Conservation (phyloP, 78 protist species). For the Tieghemostelium lacteum region DNA sequence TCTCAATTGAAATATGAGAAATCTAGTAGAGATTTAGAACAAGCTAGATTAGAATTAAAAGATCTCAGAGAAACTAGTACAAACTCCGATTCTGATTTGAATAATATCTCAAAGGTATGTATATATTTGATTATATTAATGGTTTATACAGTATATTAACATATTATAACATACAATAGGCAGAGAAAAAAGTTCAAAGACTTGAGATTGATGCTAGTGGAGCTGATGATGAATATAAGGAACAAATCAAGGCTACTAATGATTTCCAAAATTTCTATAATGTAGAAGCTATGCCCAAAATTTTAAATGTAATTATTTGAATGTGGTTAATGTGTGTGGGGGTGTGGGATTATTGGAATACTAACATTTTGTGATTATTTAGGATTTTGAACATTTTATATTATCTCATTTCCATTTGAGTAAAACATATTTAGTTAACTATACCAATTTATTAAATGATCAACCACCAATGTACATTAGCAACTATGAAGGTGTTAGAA, state of each 20-base stretch:
- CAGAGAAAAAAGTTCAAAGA: slow-evolving; percentile 5
- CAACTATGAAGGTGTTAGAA: slow-evolving; percentile 32
- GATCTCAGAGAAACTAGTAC: not conserved
- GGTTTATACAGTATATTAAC: not conserved
- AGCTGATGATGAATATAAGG: slow-evolving; percentile 55
- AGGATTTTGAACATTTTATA: slow-evolving; percentile 66
- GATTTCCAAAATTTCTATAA: slow-evolving; percentile 69
- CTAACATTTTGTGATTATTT: not conserved
- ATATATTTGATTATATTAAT: too few species aligned
- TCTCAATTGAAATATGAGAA: slow-evolving; percentile 68
- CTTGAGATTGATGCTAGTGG: not conserved
- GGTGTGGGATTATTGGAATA: not conserved
- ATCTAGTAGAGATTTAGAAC: slow-evolving; percentile 43
- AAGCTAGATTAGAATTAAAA: slow-evolving; percentile 16
- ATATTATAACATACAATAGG: not conserved
- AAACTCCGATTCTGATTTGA: slow-evolving; percentile 14
- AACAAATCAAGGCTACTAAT: slow-evolving; percentile 73
- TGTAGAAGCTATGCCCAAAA: slow-evolving; percentile 56
- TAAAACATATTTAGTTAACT: slow-evolving; percentile 23
- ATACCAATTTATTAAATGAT: slow-evolving; percentile 4
- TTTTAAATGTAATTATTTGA: slow-evolving; percentile 31
- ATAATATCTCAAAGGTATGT: slow-evolving; percentile 16
- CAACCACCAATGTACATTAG: slow-evolving; percentile 15
- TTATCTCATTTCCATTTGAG: slow-evolving; percentile 27
- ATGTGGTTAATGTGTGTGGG: too few species aligned